Percentiles rank a stretch among this genome's conserved stretches.
Conservation (phyloP, 139 green algal species). For the Chlorella sp. region DNA sequence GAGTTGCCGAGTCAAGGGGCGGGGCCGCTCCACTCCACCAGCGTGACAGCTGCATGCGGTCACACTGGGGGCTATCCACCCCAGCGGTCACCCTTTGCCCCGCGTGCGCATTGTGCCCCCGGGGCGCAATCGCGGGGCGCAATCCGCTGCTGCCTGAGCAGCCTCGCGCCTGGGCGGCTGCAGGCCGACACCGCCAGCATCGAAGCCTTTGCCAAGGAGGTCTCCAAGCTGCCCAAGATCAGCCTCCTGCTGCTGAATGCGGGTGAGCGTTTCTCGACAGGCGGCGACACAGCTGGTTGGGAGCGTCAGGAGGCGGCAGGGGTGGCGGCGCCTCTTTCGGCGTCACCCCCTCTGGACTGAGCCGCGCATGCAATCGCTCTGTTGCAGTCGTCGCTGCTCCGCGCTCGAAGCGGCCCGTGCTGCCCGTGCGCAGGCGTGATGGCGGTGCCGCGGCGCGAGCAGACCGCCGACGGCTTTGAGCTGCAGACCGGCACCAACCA, state of each 20-base stretch:
- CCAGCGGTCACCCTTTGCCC: too few species aligned
- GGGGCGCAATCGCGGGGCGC: too few species aligned
- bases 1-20: too few species aligned
- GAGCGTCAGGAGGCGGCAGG: not conserved
- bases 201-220: too few species aligned
- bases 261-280: conserved; percentile 2
- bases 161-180: too few species aligned
- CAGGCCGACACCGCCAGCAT: too few species aligned
- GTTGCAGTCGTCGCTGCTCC: not conserved
- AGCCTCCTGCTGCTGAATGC: not conserved
- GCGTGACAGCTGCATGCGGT: too few species aligned
- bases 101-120: too few species aligned
- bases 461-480: conserved; percentile 55
- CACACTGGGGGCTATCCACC: too few species aligned
- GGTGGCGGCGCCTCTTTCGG: not conserved
- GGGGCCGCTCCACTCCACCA: too few species aligned
- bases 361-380: not conserved
- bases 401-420: not conserved
- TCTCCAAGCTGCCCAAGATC: too few species aligned
- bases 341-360: not conserved
- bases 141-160: too few species aligned
- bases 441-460: conserved; percentile 18
- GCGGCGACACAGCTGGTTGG: not conserved
- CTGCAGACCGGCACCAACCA: conserved; percentile 52
- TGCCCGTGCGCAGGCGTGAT: conserved; percentile 44